Base-by-base conservation (phyloP, 2,329 filamentous ascomycete species). In the Dothideomycetes sp. region DNA sequence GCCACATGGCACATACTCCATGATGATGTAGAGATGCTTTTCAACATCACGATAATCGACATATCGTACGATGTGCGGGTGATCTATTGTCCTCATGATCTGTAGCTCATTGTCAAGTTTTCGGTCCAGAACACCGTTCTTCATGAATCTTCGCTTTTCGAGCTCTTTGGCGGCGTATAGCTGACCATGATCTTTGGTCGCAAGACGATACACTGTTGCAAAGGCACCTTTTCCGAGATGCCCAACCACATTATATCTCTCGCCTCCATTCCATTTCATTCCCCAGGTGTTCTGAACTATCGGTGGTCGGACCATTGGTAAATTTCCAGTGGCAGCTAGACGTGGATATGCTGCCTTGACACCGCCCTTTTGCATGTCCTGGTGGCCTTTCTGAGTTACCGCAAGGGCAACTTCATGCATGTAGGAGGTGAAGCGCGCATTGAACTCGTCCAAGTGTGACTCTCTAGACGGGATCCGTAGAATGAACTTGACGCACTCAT, bases 101-200 rank as follows among this genome's bases (percentile, higher is more conserved):
- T 78, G 83, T 81, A 98, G 89, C 63, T 98, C 91, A 52, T 93
- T 95, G 55, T 95, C 85, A 11, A 96, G 82, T 59, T 93, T 94
- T 49, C 87, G 81, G 52, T 94, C 87, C 16, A 94, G 62, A 15
- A 88, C 70, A 2, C 87, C 88, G 51, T 94, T 91, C 64, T 94
- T 94, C 68, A 94, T 84, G 55, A 95, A 94, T 14, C 80, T 79
- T 38, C 84, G 77, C 64, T 95, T 96, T 60, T 95, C 87, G 3
- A 98, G 75, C 60, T 96, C 87, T 58, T 98, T 98, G 11, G 87
- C 88, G 4, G 91, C 91, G 53, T 83, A 93, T 0, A 89, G 77
- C 19, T 76, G 68, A 2, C 91, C 91, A 53, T 91, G 79, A 51
- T 77, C 83, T 61, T 87, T 93, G 14, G 81, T 81, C 1, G 89